These are phyloP conservation scores for Hyphopichia homilentoma DNA, from an alignment of 805 yeast genomes.

Conservation along the genomic window DNA sequence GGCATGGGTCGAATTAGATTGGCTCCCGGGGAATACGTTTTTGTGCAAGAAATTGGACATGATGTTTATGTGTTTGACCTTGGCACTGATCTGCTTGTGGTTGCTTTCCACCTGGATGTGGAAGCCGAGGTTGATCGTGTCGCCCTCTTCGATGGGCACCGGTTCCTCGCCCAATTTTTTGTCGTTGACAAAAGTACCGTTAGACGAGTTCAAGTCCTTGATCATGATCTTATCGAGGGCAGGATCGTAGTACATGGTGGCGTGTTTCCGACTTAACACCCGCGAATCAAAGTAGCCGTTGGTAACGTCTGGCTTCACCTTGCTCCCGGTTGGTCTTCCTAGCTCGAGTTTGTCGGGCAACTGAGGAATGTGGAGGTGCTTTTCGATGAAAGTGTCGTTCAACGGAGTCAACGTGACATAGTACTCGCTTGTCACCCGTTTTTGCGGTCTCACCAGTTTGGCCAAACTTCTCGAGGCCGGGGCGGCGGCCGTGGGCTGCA, in stretches of 20 bases:
- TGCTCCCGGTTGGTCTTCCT: conserved; percentile 83
- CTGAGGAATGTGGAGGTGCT: conserved; percentile 74
- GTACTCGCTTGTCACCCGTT: conserved; percentile 35
- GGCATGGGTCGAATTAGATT: conserved; percentile 1
- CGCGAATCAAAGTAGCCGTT: conserved; percentile 95
- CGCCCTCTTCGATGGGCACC: conserved; percentile 70
- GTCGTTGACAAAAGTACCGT: conserved; percentile 91
- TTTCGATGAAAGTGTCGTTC: conserved; percentile 78
- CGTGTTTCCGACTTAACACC: conserved; percentile 90
- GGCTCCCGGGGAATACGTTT: conserved; percentile 4
- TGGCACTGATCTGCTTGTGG: conserved; percentile 85
- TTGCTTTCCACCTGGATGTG: conserved; percentile 67
- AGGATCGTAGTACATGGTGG: conserved; percentile 76
- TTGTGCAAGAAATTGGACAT: conserved; percentile 29
- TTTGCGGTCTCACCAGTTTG: conserved; percentile 10
- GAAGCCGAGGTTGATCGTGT: conserved; percentile 89
- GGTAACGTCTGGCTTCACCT: conserved; percentile 54
- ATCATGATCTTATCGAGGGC: conserved; percentile 63
- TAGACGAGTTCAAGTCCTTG: conserved; percentile 84
- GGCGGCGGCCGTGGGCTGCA: conserved; percentile 16
- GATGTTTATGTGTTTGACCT: conserved; percentile 69
- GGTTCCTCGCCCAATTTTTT: conserved; percentile 59
- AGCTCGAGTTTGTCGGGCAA: conserved; percentile 79
- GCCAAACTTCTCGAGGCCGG: conserved; percentile 7
- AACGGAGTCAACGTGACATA: conserved; percentile 71